Base-by-base conservation (phyloP, 2,329 filamentous ascomycete species). In the Talaromyces sp. region DNA sequence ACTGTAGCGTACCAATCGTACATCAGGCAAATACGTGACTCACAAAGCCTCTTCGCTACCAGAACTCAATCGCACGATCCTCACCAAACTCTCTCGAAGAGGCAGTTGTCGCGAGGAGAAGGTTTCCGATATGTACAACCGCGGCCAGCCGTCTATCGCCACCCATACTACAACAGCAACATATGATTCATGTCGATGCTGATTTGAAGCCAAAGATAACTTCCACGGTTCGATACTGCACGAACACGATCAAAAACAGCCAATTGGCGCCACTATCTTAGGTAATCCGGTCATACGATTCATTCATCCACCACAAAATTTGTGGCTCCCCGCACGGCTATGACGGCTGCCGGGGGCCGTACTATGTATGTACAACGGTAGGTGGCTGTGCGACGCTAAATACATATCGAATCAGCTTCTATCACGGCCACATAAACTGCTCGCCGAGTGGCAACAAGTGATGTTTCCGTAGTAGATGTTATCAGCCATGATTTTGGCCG, bases 241-340 rank as follows among this genome's bases (percentile, higher is more conserved):
- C 50, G n/a, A 35, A 54, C 15, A 7, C 31, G n/a, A 33, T 37
- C 31, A 19, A 5, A 19, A 19, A 5, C 27, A 54, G 49, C 19
- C 19, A 11, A 54, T 54, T 33, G 17, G 49, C 27, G 17, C 17
- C n/a, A 22, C 9, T 35, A n/a, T 35, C 25, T 33, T 52, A 52
- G 50, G 31, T 54, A 54, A 37, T 54, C n/a, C 3, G 15, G 37
- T 54, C 50, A 22, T 35, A 39, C 22, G 52, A 56, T 39, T 56
- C 50, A 37, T 54, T 31, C 4, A 31, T 31, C 27, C 27, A 7
- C 27, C 27, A 37, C 37, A 33, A 33, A 2, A 27, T 47, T 17
- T n/a, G 49, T 52, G 49, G 49, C 49, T 52, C 15, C 9, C 49
- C 49, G 49, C 49, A 52, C 49, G 49, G 49, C 49, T 52, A 52